phyloP scores from a whole-genome alignment of 2,329 filamentous ascomycete genomes.

The Alternaria infectoria region DNA sequence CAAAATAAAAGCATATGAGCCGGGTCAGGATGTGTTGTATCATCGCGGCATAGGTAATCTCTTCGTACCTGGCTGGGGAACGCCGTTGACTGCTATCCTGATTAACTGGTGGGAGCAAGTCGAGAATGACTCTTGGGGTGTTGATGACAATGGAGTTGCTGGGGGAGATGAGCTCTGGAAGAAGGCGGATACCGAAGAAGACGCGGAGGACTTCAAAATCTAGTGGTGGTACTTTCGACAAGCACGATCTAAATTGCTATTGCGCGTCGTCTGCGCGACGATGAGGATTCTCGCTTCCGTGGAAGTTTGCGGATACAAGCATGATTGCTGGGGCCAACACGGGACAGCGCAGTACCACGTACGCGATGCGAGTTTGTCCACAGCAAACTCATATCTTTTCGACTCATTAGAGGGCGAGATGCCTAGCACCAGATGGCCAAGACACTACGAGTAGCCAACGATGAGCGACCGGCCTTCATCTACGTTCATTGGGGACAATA shows the following conservation, averaged over 20 bases:
- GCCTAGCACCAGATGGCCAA: neutral
- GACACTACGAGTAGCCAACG: neutral
- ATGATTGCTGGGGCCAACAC: neutral
- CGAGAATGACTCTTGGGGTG: neutral
- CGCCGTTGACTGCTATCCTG: neutral
- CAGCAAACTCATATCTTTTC: neutral
- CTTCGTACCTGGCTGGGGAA: neutral
- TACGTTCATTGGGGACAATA: neutral
- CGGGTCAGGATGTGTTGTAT: neutral
- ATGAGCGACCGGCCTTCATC: neutral
- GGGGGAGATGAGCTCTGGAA: neutral
- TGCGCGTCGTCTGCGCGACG: too few species aligned
- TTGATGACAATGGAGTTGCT: neutral
- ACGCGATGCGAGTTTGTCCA: neutral
- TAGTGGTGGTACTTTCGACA: neutral
- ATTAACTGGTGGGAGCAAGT: neutral
- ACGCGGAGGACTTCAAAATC: neutral
- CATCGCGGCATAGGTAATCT: neutral
- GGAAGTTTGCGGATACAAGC: neutral
- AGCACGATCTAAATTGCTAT: too few species aligned
- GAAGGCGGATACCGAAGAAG: neutral
- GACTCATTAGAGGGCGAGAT: constrained; percentile 28
- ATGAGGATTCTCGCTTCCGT: too few species aligned
- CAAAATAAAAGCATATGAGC: neutral
- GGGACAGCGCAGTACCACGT: neutral